A percentile compares a stretch with the other conserved stretches of the same genome.
These are phyloP conservation scores for Thecaphora thlaspeos DNA, from an alignment of 1,284 basidiomycete species.

Conservation along the genomic window DNA sequence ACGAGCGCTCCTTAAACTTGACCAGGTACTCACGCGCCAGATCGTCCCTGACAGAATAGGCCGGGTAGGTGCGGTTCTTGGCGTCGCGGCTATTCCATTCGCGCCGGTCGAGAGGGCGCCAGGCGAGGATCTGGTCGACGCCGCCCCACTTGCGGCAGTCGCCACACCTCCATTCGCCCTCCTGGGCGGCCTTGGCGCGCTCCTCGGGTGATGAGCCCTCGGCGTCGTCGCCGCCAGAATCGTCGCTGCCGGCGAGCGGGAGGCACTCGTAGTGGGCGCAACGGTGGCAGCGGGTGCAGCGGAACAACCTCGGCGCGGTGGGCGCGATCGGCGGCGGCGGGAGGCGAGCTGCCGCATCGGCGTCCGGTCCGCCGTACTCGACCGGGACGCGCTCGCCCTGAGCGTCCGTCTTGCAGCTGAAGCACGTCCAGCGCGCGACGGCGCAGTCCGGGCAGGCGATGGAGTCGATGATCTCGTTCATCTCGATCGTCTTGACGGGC, in stretches of 20 bases:
- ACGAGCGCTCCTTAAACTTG: conserved; percentile 40
- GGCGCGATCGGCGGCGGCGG: conserved; percentile 12
- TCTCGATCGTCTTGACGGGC: conserved; percentile 13
- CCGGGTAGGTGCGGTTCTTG: conserved; percentile 12
- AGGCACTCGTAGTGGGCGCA: conserved; percentile 36
- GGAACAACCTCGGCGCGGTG: conserved; percentile 21
- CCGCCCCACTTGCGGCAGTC: conserved; percentile 37
- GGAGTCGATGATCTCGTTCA: conserved; percentile 20
- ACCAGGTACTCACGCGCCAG: conserved; percentile 44
- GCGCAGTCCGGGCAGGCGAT: conserved; percentile 31
- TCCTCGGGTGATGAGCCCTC: conserved; percentile 14
- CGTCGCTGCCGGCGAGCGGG: background rate
- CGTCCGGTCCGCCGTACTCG: conserved; percentile 13
- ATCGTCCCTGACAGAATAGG: conserved; percentile 18
- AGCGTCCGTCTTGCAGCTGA: conserved; percentile 25
- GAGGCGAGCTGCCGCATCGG: conserved; percentile 12
- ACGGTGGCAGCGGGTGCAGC: conserved; percentile 40
- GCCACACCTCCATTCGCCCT: conserved; percentile 23
- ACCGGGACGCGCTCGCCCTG: conserved; percentile 9
- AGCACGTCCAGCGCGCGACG: conserved; percentile 22
- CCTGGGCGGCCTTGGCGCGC: conserved; percentile 16
- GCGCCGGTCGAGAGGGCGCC: conserved; percentile 27
- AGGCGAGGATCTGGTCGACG: conserved; percentile 37
- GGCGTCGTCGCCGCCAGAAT: conserved; percentile 1
- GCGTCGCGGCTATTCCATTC: conserved; percentile 22